These are phyloP conservation scores for Rhizophora apiculata DNA, from an alignment of 345 rosid species.

Conservation along the genomic window DNA sequence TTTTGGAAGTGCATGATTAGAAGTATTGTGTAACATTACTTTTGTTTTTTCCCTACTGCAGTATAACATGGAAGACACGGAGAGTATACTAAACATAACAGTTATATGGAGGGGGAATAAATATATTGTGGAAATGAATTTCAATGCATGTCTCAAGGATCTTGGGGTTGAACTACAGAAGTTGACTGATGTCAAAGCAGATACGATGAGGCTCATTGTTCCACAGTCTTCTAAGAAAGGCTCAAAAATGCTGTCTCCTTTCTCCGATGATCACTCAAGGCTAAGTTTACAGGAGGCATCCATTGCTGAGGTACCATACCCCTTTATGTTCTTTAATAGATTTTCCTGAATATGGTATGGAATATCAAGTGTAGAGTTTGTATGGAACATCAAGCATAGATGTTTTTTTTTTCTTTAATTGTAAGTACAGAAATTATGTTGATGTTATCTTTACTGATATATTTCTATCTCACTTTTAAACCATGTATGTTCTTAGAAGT, in stretches of 20 bases:
- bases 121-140: slow-evolving; percentile 50
- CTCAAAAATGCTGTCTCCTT: slow-evolving; percentile 68
- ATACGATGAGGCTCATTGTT: slow-evolving; percentile 69
- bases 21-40: slow-evolving; percentile 1
- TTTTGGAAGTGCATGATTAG: not conserved
- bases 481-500: no score
- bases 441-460: no score
- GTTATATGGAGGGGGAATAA: slow-evolving; percentile 75
- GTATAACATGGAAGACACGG: slow-evolving; percentile 42
- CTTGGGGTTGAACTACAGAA: slow-evolving; percentile 69
- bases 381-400: no score
- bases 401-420: no score
- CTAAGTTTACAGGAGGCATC: slow-evolving; percentile 54
- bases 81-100: slow-evolving; percentile 34
- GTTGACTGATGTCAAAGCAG: slow-evolving; percentile 63
- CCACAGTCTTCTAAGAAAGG: slow-evolving; percentile 56
- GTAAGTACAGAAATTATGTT: no score
- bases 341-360: no score
- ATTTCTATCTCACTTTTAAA: no score
- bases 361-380: no score
- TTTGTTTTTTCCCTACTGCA: slow-evolving; percentile 7
- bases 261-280: slow-evolving; percentile 52
- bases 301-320: slow-evolving; percentile 47
- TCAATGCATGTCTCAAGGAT: slow-evolving; percentile 50
- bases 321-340: no score